These are phyloP conservation scores for Pseudogymnoascus sp. DNA, from an alignment of 2,329 filamentous ascomycete species.

Conservation along the genomic window DNA sequence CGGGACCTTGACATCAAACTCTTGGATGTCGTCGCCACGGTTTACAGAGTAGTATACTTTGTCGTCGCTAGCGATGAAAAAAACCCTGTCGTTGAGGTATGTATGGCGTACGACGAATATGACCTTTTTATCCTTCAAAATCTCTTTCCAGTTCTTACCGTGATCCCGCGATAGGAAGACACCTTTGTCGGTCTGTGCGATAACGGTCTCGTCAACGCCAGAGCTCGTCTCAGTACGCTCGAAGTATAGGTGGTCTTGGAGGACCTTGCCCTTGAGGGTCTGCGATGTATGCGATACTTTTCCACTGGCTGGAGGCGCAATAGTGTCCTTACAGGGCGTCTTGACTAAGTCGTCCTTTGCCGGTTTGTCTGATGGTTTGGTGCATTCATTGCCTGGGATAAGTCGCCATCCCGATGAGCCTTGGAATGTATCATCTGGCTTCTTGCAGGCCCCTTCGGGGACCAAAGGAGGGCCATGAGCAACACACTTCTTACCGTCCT, in stretches of 20 bases:
- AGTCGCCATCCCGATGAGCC: conserved; percentile 86
- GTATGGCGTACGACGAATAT: conserved; percentile 65
- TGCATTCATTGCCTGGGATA: conserved; percentile 74
- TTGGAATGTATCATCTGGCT: conserved; percentile 61
- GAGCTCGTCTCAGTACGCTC: conserved; percentile 61
- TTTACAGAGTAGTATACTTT: conserved; percentile 76
- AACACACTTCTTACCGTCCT: conserved; percentile 62
- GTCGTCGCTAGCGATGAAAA: conserved; percentile 62
- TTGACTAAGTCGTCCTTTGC: conserved; percentile 68
- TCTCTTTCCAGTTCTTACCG: conserved; percentile 74
- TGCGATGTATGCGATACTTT: conserved; percentile 55
- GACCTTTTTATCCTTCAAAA: conserved; percentile 62
- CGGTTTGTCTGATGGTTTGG: conserved; percentile 45
- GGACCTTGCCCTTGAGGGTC: conserved; percentile 51
- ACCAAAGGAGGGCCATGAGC: conserved; percentile 52
- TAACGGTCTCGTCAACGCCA: conserved; percentile 63
- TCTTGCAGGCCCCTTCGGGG: conserved; percentile 66
- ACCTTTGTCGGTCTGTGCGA: conserved; percentile 38
- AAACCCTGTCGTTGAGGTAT: conserved; percentile 77
- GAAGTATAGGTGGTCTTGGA: conserved; percentile 61
- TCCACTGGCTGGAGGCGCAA: conserved; percentile 49
- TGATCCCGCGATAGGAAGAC: conserved; percentile 76
- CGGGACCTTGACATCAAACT: conserved; percentile 61
- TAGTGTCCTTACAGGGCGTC: conserved; percentile 62
- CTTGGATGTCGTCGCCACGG: conserved; percentile 63